Conservation (phyloP, 1,284 basidiomycete genomes). For the Chalciporus sp. region DNA sequence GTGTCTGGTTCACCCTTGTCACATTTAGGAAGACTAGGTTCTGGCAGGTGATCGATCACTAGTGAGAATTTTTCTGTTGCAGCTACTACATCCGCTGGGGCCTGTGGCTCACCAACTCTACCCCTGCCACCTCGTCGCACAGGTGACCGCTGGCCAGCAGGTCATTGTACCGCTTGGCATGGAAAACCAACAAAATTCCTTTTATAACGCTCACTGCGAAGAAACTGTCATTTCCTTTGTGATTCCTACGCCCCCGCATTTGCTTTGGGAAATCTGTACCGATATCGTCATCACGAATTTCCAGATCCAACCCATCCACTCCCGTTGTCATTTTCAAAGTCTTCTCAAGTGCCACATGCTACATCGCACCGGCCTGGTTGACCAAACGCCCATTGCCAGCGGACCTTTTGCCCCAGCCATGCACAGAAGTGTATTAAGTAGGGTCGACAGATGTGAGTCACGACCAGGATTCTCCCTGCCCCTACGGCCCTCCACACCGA, state of each 20-base stretch:
- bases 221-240: too few species aligned
- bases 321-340: neutral
- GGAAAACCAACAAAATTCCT: too few species aligned
- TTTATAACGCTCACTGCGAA: too few species aligned
- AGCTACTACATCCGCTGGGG: neutral
- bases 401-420: neutral
- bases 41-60: too few species aligned
- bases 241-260: neutral
- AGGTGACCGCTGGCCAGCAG: too few species aligned
- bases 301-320: neutral
- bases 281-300: neutral
- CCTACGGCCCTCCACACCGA: neutral
- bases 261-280: neutral
- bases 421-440: slow-evolving; percentile 15
- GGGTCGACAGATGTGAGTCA: neutral
- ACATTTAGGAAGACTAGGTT: too few species aligned
- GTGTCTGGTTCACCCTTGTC: too few species aligned
- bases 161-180: too few species aligned
- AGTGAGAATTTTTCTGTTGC: too few species aligned
- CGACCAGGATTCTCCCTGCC: neutral
- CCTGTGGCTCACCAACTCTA: too few species aligned
- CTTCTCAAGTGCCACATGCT: slow-evolving; percentile 3
- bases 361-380: neutral
- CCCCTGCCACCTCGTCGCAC: too few species aligned
- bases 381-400: neutral